Base-by-base conservation (phyloP, 352 stramenopile genomes). In the Lagenidium giganteum region DNA sequence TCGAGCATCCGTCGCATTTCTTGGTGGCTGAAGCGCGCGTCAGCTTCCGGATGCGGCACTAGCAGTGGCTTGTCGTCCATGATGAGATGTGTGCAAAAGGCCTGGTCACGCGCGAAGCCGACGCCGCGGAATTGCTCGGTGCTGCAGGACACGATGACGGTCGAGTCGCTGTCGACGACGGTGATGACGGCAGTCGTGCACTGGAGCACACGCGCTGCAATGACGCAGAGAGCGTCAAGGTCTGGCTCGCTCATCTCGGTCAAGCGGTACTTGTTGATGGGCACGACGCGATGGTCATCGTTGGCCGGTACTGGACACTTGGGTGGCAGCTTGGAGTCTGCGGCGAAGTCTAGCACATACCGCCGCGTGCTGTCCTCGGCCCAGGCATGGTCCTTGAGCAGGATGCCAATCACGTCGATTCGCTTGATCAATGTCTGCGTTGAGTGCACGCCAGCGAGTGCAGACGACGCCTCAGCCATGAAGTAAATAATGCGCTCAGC, bases 11-110 rank as follows among this genome's bases (percentile, higher is more conserved):
- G 46, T 1, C 61, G 54, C 4, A 38, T 16, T 11, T 43, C 48
- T 27, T 74, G 54, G 41, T 70, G 59, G 22, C 64, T 57, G 35
- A 90, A 90, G n/a, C 77, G 77, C 42, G 87, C 68, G 54, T 90
- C 77, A 0, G 73, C 58, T 25, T 81, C 66, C 0, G 66, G 56
- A 35, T 85, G 67, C 6, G 60, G 67, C 55, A 80, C 68, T 26
- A 89, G 61, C 4, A 90, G 57, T 4, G 77, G 74, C 50, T 83
- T 68, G 21, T 54, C 20, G 33, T 66, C 63, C 48, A 90, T 57
- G 37, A 90, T 76, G 22, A 56, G 70, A 31, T 87, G 78, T 16
- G 70, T 51, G 35, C 78, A 90, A 42, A 90, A 83, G 8, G 65
- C 59, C 21, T 86, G 57, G 27, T 70, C 55, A 57, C 73, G 77